These are phyloP conservation scores for Pseudocercospora vitis DNA, from an alignment of 2,329 filamentous ascomycete genomes.

Conservation along the genomic window DNA sequence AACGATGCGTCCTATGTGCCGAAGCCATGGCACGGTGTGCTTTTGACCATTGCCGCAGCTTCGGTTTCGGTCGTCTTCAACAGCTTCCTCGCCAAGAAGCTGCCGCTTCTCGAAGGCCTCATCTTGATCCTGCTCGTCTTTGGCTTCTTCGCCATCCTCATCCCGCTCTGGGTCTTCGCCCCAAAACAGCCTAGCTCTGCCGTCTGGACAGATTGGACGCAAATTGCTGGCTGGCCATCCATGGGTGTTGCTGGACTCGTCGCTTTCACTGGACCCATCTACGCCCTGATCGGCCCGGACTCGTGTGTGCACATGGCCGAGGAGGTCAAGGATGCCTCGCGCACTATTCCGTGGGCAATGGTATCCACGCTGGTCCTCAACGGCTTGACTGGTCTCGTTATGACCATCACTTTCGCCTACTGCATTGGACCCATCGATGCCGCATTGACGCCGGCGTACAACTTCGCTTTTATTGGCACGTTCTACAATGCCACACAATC, in stretches of 20 bases:
- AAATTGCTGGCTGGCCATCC: constrained; percentile 29
- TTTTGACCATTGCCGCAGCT: constrained; percentile 38
- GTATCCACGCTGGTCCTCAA: constrained; percentile 44
- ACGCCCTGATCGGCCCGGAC: constrained; percentile 27
- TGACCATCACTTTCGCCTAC: constrained; percentile 45
- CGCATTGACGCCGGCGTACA: constrained; percentile 26
- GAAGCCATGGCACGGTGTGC: constrained; percentile 47
- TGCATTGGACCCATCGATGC: constrained; percentile 39
- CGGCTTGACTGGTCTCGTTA: constrained; percentile 43
- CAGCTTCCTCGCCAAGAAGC: constrained; percentile 28
- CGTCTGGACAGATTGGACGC: constrained; percentile 31
- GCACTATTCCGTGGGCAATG: constrained; percentile 42
- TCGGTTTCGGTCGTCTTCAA: constrained; percentile 32
- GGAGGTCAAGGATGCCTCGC: constrained; percentile 36
- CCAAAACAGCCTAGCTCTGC: constrained; percentile 26
- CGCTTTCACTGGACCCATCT: constrained; percentile 27
- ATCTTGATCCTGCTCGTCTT: constrained; percentile 33
- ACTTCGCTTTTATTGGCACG: constrained; percentile 37
- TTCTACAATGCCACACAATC: constrained; percentile 41
- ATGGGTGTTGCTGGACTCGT: constrained; percentile 32
- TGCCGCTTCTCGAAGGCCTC: constrained; percentile 34
- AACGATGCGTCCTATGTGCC: constrained; percentile 45
- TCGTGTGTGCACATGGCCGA: constrained; percentile 32
- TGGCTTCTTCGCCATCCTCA: constrained; percentile 37
- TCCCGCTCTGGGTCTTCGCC: constrained; percentile 35